These are phyloP conservation scores for Gryganskiella cystojenkinii DNA, from an alignment of 192 early-diverging fungal species.

Conservation along the genomic window DNA sequence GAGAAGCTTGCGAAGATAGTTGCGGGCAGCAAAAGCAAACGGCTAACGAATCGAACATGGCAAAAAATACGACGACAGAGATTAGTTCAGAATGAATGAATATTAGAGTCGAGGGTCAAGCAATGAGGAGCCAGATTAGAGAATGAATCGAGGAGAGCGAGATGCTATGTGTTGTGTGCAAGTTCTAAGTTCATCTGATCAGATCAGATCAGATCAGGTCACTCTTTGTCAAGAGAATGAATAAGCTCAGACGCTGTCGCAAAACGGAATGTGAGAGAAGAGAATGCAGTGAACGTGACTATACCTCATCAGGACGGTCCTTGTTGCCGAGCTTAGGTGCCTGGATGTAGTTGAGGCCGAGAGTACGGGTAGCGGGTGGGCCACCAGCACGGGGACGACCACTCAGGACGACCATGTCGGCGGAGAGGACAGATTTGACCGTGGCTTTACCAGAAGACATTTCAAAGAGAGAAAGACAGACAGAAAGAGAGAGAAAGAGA, in stretches of 20 bases:
- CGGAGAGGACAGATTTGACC: slow-evolving; percentile 92
- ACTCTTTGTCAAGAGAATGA: not conserved
- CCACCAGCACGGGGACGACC: slow-evolving; percentile 80
- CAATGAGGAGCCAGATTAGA: not conserved
- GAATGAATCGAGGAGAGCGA: no score
- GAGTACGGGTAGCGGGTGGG: slow-evolving; percentile 87
- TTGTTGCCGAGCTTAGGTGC: slow-evolving; percentile 90
- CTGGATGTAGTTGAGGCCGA: slow-evolving; percentile 83
- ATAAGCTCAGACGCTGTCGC: not conserved
- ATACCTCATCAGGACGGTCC: slow-evolving; percentile 87
- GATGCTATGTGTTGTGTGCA: no score
- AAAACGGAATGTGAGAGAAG: no score
- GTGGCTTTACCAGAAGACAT: slow-evolving; percentile 70
- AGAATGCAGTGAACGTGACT: not conserved
- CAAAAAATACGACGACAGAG: not conserved
- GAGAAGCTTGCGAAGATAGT: slow-evolving; percentile 86
- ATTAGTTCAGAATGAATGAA: not conserved
- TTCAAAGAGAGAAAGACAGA: slow-evolving; percentile 4
- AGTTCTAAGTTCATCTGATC: slow-evolving; percentile 25
- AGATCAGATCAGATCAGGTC: slow-evolving; percentile 8
- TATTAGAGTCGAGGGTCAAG: no score
- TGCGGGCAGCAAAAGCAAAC: slow-evolving; percentile 88
- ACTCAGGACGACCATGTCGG: slow-evolving; percentile 91
- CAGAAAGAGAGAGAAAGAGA: slow-evolving; percentile 3
- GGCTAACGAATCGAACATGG: slow-evolving; percentile 53